phyloP scores from a whole-genome alignment of 2,329 filamentous ascomycete genomes.

The Ustilaginoidea virens region DNA sequence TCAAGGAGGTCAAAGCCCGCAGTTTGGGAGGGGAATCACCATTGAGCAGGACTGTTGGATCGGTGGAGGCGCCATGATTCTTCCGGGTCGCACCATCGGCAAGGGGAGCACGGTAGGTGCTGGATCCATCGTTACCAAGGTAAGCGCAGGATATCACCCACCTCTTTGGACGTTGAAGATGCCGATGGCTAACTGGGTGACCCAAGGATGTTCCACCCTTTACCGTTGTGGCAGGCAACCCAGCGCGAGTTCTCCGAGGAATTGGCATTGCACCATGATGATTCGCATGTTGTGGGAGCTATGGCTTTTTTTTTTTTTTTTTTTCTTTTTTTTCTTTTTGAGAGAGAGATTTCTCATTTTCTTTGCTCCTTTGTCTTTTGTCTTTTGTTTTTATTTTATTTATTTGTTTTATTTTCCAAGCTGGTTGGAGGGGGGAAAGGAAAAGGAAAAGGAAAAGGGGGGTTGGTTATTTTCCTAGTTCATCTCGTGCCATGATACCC shows the following conservation, averaged over 20 bases:
- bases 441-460: too few relatives aligned
- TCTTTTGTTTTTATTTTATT: constrained; percentile 1
- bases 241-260: constrained; percentile 40
- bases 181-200: neutral
- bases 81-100: constrained; percentile 69
- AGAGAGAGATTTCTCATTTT: neutral
- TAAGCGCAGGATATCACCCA: constrained; percentile 14
- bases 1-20: constrained; percentile 57
- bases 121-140: constrained; percentile 72
- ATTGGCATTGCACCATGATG: constrained; percentile 17
- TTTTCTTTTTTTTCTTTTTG: neutral
- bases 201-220: constrained; percentile 47
- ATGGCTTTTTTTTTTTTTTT: neutral
- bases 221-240: constrained; percentile 55
- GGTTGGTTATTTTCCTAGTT: too few relatives aligned
- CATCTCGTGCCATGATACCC: constrained; percentile 17
- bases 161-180: neutral
- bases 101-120: constrained; percentile 68
- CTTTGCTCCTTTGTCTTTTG: neutral
- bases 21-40: constrained; percentile 53
- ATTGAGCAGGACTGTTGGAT: constrained; percentile 83
- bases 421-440: too few relatives aligned
- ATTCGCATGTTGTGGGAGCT: too few relatives aligned
- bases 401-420: constrained; percentile 2
- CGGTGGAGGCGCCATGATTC: constrained; percentile 59